These are phyloP conservation scores for Penicillium silybi DNA, from an alignment of 495 filamentous ascomycete species.

Conservation along the genomic window DNA sequence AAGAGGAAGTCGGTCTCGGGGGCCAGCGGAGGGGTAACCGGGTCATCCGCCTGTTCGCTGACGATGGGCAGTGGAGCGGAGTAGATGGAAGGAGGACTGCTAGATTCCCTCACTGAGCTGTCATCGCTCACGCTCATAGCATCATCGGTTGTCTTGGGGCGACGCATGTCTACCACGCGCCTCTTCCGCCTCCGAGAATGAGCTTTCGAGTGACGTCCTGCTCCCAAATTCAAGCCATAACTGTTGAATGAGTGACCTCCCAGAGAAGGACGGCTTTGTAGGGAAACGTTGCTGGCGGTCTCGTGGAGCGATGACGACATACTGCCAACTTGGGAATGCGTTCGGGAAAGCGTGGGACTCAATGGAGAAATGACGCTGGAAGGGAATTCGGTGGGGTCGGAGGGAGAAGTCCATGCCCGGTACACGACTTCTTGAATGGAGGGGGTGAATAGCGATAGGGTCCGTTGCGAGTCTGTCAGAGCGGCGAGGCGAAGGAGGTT, in stretches of 20 bases:
- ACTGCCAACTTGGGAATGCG: conserved; percentile 58
- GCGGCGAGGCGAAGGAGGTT: conserved; percentile 74
- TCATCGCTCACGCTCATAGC: conserved; percentile 55
- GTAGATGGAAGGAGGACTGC: conserved; percentile 37
- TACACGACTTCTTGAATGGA: conserved; percentile 80
- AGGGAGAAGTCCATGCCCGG: conserved; percentile 82
- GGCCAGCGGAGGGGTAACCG: conserved; percentile 42
- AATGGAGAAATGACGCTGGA: conserved; percentile 53
- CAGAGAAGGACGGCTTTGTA: conserved; percentile 36
- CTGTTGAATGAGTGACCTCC: conserved; percentile 33
- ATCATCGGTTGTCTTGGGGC: conserved; percentile 52
- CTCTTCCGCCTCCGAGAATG: conserved; percentile 80
- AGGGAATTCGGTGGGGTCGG: conserved; percentile 62
- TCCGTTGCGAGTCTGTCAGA: conserved; percentile 77
- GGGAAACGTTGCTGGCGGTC: conserved; percentile 39
- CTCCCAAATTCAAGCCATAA: conserved; percentile 61
- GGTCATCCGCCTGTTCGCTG: conserved; percentile 41
- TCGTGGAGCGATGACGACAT: conserved; percentile 51
- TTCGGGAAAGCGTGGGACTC: conserved; percentile 50
- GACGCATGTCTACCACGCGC: conserved; percentile 86
- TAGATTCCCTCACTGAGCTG: conserved; percentile 37
- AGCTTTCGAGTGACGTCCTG: conserved; percentile 60
- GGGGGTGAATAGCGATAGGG: conserved; percentile 82
- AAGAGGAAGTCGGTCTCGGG: conserved; percentile 33
- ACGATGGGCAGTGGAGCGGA: conserved; percentile 41